phyloP scores from a whole-genome alignment of 2,329 filamentous ascomycete species.

The Periglandula ipomoeae region DNA sequence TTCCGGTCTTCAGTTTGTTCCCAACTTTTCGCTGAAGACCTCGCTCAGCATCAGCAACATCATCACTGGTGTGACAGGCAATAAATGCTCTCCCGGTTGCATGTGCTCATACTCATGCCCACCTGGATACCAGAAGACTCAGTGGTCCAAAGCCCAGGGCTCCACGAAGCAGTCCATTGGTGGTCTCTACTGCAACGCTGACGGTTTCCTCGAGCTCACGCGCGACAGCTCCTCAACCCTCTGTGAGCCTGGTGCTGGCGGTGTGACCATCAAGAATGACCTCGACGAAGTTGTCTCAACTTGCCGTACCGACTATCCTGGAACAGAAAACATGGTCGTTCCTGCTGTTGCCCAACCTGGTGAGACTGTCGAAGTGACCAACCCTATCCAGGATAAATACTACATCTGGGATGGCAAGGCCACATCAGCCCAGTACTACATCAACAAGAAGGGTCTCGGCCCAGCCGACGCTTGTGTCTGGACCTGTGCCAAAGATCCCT shows the following conservation, averaged over 20 bases:
- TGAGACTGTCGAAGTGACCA: constrained; percentile 55
- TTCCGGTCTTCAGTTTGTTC: constrained; percentile 64
- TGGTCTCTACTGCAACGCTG: constrained; percentile 67
- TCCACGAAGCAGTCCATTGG: constrained; percentile 75
- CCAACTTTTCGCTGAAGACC: constrained; percentile 39
- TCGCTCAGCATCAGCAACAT: constrained; percentile 52
- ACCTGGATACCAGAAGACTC: constrained; percentile 82
- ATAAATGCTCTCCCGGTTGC: constrained; percentile 48
- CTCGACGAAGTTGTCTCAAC: constrained; percentile 58
- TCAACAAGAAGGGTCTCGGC: constrained; percentile 70
- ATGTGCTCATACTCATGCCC: constrained; percentile 94
- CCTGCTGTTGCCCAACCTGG: constrained; percentile 58
- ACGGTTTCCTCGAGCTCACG: constrained; percentile 69
- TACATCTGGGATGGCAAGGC: constrained; percentile 65
- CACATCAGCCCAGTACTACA: constrained; percentile 93
- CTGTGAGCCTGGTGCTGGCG: constrained; percentile 63
- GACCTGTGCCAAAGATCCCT: constrained; percentile 40
- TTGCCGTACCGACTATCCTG: constrained; percentile 95
- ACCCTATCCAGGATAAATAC: constrained; percentile 62
- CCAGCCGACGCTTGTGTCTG: constrained; percentile 67
- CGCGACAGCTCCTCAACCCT: constrained; percentile 58
- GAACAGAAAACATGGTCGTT: constrained; percentile 80
- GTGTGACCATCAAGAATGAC: constrained; percentile 68
- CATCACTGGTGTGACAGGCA: constrained; percentile 50
- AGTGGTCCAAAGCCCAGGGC: constrained; percentile 78